These are phyloP conservation scores for Chalciporus sphaerocephalus DNA, from an alignment of 768 basidiomycete species.

Conservation along the genomic window DNA sequence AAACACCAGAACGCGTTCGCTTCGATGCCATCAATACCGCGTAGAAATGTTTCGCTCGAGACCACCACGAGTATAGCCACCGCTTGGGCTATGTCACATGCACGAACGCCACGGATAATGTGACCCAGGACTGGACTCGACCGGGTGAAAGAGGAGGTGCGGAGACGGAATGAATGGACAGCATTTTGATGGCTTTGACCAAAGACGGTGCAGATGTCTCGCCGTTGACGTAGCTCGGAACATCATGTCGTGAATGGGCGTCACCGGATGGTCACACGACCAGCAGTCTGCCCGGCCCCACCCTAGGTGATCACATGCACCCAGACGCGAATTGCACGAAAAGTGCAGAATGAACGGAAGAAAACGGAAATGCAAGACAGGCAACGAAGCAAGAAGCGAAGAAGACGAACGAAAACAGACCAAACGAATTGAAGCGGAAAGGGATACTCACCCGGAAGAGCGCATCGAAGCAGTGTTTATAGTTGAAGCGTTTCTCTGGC, in stretches of 20 bases:
- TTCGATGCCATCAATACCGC: background rate
- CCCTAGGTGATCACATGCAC: background rate
- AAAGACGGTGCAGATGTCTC: background rate
- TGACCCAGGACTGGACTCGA: background rate
- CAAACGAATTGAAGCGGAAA: background rate
- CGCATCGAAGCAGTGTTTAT: conserved; percentile 87
- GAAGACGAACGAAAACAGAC: background rate
- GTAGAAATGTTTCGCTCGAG: background rate
- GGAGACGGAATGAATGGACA: conserved; percentile 1
- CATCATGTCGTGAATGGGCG: background rate
- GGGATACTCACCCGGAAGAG: conserved; percentile 68
- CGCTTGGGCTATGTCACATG: background rate
- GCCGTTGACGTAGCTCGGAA: conserved; percentile 1
- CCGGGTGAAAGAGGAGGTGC: background rate
- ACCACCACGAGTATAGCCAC: background rate
- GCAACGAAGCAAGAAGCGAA: background rate
- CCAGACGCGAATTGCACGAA: background rate
- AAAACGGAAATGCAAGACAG: background rate
- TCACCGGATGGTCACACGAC: background rate
- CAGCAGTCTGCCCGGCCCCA: background rate
- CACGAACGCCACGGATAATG: background rate
- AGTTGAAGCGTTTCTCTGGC: conserved; percentile 83
- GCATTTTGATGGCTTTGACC: background rate
- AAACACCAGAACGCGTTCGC: background rate
- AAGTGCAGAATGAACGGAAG: background rate